Conservation (phyloP, 257 asterid genomes). For the Cynanchum wilfordii region DNA sequence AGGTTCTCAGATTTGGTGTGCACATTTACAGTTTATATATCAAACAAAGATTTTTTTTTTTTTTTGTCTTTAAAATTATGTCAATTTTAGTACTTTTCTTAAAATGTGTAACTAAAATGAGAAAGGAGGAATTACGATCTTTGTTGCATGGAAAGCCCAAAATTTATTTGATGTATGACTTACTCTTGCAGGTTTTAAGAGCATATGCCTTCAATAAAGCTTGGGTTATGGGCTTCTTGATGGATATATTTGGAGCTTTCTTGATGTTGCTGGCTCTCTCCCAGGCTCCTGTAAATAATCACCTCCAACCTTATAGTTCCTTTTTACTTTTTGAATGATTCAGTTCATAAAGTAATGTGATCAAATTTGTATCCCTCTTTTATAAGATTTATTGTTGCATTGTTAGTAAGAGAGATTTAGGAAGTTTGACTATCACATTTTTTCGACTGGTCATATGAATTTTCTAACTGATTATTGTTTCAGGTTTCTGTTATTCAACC, state of each 20-base stretch:
- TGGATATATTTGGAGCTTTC: constrained; percentile 94
- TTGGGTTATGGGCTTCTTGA: constrained; percentile 80
- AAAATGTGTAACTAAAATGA: not conserved
- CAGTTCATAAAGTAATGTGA: not conserved
- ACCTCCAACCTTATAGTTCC: constrained; percentile 9
- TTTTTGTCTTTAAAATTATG: not conserved
- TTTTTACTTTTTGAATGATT: not conserved
- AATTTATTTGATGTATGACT: not conserved
- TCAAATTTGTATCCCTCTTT: not conserved
- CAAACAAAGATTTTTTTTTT: not conserved
- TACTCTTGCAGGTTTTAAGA: constrained; percentile 63
- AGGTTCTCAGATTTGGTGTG: not conserved
- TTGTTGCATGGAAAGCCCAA: not conserved
- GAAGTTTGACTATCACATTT: not conserved
- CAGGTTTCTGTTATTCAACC: constrained; percentile 98
- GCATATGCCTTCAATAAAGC: constrained; percentile 83
- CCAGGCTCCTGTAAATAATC: constrained; percentile 76
- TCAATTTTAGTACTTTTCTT: not conserved
- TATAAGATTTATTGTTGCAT: not conserved
- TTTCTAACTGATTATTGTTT: constrained; percentile 12
- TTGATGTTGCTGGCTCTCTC: constrained; percentile 92
- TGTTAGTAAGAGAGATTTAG: not conserved
- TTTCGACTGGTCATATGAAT: constrained; percentile 7
- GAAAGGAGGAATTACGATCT: not conserved
- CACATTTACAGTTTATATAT: not conserved